phyloP scores from a whole-genome alignment of 768 basidiomycete genomes.

The Tylopilus subfusipes region DNA sequence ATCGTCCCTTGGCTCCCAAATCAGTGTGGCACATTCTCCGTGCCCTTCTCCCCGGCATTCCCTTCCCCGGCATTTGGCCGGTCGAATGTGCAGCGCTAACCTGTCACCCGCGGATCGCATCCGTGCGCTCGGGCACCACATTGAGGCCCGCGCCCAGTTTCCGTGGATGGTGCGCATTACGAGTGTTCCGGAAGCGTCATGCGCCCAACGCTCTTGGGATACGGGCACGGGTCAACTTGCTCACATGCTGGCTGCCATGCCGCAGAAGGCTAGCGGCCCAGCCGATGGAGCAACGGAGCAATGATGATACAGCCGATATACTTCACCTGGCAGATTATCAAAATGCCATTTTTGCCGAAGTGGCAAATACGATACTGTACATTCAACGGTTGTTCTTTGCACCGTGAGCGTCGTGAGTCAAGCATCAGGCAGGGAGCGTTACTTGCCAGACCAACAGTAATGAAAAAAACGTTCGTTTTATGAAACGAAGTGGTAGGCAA shows the following conservation, averaged over 20 bases:
- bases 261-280: background rate
- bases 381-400: background rate
- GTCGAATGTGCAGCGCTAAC: background rate
- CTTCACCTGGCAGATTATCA: background rate
- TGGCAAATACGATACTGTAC: too few relatives aligned
- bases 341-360: background rate
- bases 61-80: too few relatives aligned
- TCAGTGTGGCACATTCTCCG: background rate
- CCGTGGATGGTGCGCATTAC: too few relatives aligned
- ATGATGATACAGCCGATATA: background rate
- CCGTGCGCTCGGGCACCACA: too few relatives aligned
- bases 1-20: background rate
- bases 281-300: background rate
- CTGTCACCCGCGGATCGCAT: background rate
- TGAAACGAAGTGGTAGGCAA: background rate
- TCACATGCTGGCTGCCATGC: background rate
- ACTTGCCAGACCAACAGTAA: background rate
- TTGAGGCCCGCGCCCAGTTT: background rate
- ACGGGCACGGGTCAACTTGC: background rate
- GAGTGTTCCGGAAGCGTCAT: background rate
- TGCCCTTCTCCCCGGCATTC: background rate
- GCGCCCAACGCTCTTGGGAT: background rate
- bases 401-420: background rate
- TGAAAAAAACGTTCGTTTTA: background rate
- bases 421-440: background rate